Percentiles rank a stretch among this genome's conserved stretches.
Evolutionary conservation across 2,329 filamentous ascomycete species (phyloP).

Genomic region (Apiospora pterosperma): DNA sequence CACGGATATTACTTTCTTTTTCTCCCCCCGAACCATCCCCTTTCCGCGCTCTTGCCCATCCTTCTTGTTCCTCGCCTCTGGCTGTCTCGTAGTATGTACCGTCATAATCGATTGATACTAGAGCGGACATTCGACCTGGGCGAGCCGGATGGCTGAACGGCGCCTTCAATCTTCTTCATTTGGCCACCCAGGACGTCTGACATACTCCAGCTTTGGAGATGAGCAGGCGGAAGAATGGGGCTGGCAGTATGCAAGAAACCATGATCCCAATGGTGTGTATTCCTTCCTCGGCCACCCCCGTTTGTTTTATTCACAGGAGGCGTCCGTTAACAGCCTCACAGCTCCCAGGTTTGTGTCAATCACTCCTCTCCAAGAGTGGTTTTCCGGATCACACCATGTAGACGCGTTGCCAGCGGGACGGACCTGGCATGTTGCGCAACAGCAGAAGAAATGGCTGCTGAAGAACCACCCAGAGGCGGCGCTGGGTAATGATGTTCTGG

Average conservation of each 20-base stretch:
- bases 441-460: slow-evolving; percentile 43
- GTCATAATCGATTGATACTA: background rate
- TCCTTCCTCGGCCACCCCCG: background rate
- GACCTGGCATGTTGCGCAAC: slow-evolving; percentile 19
- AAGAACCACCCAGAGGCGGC: slow-evolving; percentile 49
- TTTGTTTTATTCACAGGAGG: background rate
- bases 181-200: slow-evolving; percentile 12
- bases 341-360: slow-evolving; percentile 24
- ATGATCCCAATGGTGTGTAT: slow-evolving; percentile 6
- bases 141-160: slow-evolving; percentile 13
- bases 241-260: slow-evolving; percentile 9
- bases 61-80: slow-evolving; percentile 1
- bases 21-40: background rate
- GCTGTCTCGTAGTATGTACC: slow-evolving; percentile 10
- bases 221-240: slow-evolving; percentile 9
- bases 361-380: slow-evolving; percentile 20
- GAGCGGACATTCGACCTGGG: slow-evolving; percentile 9
- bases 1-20: background rate
- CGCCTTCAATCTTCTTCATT: slow-evolving; percentile 7
- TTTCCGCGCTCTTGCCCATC: background rate
- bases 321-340: slow-evolving; percentile 15
- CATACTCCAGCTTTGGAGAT: slow-evolving; percentile 4
- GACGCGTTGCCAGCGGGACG: slow-evolving; percentile 7
- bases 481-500: slow-evolving; percentile 21
- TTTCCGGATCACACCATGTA: slow-evolving; percentile 11